Percentiles rank a stretch among this genome's conserved stretches.
phyloP scores from a whole-genome alignment of 805 yeast genomes.

The Nakazawaea anatomiae region DNA sequence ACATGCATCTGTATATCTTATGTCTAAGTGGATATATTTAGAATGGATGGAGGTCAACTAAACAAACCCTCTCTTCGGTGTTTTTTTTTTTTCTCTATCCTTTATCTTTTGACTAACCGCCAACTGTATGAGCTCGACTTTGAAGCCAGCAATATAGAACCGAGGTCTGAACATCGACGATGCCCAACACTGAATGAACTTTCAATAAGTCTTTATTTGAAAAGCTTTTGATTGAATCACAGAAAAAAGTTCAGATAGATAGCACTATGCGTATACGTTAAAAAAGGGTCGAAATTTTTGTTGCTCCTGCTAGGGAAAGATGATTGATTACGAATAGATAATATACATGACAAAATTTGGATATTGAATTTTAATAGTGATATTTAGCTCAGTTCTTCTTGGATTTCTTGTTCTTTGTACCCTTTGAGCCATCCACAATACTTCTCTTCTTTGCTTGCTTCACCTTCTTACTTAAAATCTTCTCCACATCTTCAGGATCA shows the following conservation, averaged over 20 bases:
- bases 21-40: not conserved
- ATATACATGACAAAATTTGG: not conserved
- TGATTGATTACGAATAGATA: too few species aligned
- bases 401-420: slow-evolving; percentile 3
- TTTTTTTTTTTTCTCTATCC: not conserved
- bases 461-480: slow-evolving; percentile 54
- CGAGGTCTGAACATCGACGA: too few species aligned
- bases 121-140: not conserved
- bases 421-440: not conserved
- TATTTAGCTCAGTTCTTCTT: not conserved
- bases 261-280: too few species aligned
- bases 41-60: not conserved
- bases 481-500: slow-evolving; percentile 61
- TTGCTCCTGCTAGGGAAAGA: not conserved
- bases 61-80: not conserved
- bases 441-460: slow-evolving; percentile 26
- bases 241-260: too few species aligned
- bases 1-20: not conserved
- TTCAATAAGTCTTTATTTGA: too few species aligned
- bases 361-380: not conserved
- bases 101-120: slow-evolving; percentile 2
- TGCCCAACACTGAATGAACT: too few species aligned
- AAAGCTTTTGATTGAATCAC: too few species aligned
- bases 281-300: too few species aligned
- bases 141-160: too few species aligned